Conservation (phyloP, 768 basidiomycete genomes). For the Kondoa malvinella region DNA sequence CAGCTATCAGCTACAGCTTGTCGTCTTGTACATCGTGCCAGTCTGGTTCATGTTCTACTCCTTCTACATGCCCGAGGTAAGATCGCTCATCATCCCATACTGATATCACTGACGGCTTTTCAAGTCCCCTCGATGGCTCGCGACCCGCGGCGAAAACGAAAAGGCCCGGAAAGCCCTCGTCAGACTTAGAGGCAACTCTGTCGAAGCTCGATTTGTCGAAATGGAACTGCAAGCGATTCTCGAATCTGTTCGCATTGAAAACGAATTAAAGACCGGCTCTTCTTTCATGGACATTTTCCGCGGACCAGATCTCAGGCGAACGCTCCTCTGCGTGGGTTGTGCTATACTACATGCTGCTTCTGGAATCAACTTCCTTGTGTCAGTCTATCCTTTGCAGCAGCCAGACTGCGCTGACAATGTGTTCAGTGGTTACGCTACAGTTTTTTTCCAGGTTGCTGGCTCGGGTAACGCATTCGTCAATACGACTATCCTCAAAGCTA, state of each 20-base stretch:
- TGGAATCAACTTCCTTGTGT: slow-evolving; percentile 16
- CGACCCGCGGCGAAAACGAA: slow-evolving; percentile 8
- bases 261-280: not conserved
- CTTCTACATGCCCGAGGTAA: not conserved
- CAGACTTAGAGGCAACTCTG: slow-evolving; percentile 15
- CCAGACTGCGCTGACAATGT: not conserved
- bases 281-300: slow-evolving; percentile 14
- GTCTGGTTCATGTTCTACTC: slow-evolving; percentile 4
- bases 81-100: not conserved
- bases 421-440: slow-evolving; percentile 15
- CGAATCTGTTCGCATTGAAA: slow-evolving; percentile 4
- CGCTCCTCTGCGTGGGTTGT: slow-evolving; percentile 16
- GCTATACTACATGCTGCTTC: slow-evolving; percentile 19
- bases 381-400: not conserved
- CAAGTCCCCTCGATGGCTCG: slow-evolving; percentile 20
- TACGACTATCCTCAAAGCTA: slow-evolving; percentile 18
- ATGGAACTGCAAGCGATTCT: slow-evolving; percentile 10
- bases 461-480: slow-evolving; percentile 20
- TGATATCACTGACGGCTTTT: not conserved
- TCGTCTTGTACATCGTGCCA: slow-evolving; percentile 7
- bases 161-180: slow-evolving; percentile 11
- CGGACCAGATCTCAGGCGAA: slow-evolving; percentile 11
- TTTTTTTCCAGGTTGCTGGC: slow-evolving; percentile 21
- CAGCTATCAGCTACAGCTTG: slow-evolving; percentile 14
- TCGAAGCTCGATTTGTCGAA: slow-evolving; percentile 13